These are phyloP conservation scores for Bipolaris cookei DNA, from an alignment of 2,329 filamentous ascomycete genomes.

Conservation along the genomic window DNA sequence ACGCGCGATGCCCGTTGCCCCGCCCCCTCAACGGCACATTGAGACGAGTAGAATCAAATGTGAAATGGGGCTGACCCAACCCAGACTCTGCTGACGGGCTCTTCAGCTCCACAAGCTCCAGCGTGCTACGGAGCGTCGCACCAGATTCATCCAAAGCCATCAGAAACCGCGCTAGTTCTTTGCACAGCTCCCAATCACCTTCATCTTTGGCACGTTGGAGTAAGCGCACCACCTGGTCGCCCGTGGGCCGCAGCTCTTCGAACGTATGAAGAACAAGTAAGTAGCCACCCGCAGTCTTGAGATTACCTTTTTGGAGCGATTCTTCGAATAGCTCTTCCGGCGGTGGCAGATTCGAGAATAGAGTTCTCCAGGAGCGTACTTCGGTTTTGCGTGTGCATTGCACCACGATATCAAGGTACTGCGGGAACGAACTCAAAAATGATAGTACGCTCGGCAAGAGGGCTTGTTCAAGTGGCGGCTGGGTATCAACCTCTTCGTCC, in stretches of 20 bases:
- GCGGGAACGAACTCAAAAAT: slow-evolving; percentile 64
- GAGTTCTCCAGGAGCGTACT: slow-evolving; percentile 88
- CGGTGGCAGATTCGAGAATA: slow-evolving; percentile 89
- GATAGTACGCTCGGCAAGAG: slow-evolving; percentile 60
- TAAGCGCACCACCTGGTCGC: slow-evolving; percentile 79
- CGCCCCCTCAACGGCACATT: slow-evolving; percentile 31
- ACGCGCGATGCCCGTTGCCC: slow-evolving; percentile 8
- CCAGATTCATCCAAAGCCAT: slow-evolving; percentile 90
- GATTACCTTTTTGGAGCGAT: slow-evolving; percentile 78
- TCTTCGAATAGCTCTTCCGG: slow-evolving; percentile 93
- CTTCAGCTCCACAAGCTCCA: slow-evolving; percentile 59
- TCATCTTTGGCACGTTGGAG: slow-evolving; percentile 81
- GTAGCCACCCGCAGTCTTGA: slow-evolving; percentile 96
- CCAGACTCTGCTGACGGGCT: slow-evolving; percentile 35
- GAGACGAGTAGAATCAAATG: slow-evolving; percentile 39
- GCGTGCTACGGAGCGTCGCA: slow-evolving; percentile 74
- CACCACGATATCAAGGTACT: slow-evolving; percentile 93
- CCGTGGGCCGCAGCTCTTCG: slow-evolving; percentile 65
- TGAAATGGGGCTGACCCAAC: slow-evolving; percentile 38
- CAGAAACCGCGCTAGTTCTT: slow-evolving; percentile 91
- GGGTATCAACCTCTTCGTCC: slow-evolving; percentile 88
- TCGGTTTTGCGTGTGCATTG: slow-evolving; percentile 98
- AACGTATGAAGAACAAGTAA: slow-evolving; percentile 91
- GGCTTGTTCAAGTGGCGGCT: slow-evolving; percentile 55
- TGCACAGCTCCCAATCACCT: slow-evolving; percentile 93